Base-by-base conservation (phyloP, 768 basidiomycete species). In the Pisolithus albus region DNA sequence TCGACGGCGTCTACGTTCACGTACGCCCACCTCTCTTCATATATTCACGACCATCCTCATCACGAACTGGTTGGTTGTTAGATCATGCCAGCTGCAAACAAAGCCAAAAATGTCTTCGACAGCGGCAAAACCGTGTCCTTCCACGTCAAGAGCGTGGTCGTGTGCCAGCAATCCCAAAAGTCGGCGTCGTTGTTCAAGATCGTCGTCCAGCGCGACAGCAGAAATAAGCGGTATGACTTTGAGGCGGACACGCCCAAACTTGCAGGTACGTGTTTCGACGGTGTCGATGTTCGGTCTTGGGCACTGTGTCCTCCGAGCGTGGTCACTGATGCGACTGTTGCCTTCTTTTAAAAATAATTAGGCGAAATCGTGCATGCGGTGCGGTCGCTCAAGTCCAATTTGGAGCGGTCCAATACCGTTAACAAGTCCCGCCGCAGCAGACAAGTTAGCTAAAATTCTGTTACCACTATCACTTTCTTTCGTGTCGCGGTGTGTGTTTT, bases 1-100 rank as follows among this genome's bases (percentile, higher is more conserved):
- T 98, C 55, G 96, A 99, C 66, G 93, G 93, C 4, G 89, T 84
- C 56, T 97, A 97, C 60, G 83, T 96, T 34, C 90, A 93, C 64
- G 90, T 92, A 52, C 54, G 80, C 65, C 19, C 32, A 41, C 7
- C 15, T 18, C 4, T 50, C 48, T 15, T 23, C 15, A 23, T 41
- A 13, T 32, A 23, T 11, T 9, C 34, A 2, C 46, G 42, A 50
- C 47, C 4, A 21, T 1, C 10, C 34, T 21, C 18, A 61, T 62
- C 52, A 62, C 11, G 37, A 11, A 32, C 28, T 0, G 13, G 16
- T 55, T 51, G 30, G 54, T 51, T 42, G 1, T 6, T 61, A 92
- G 92, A 92, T 93, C 65, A 89, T 94, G 83, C 92, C 92, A 8
- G 83, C 86, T 5, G 75, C 86, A 39, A 86, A 84, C 61, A 86